Percentiles rank a stretch among this genome's conserved stretches.
These are phyloP conservation scores for Talaromyces sp. DNA, from an alignment of 2,329 filamentous ascomycete species.

Conservation along the genomic window DNA sequence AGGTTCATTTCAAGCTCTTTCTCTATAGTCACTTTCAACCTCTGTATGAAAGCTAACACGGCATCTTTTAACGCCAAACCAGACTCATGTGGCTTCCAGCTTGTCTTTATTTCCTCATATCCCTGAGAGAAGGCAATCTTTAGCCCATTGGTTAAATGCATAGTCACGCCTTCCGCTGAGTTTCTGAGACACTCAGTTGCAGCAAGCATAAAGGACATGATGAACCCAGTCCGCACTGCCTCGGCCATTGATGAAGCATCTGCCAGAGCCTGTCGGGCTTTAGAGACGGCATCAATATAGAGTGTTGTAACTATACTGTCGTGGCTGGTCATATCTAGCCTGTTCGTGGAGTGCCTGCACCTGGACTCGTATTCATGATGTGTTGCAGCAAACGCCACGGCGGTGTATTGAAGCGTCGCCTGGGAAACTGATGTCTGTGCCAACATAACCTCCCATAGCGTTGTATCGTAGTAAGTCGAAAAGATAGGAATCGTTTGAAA, in stretches of 20 bases:
- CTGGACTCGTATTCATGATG: not conserved
- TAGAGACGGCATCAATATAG: constrained; percentile 14
- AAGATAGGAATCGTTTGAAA: constrained; percentile 8
- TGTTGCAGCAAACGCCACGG: not conserved
- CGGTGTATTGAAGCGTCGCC: not conserved
- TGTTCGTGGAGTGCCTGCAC: not conserved
- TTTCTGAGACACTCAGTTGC: not conserved
- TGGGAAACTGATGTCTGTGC: constrained; percentile 15
- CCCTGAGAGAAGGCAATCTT: not conserved
- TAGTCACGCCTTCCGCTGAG: not conserved
- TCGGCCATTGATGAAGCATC: not conserved
- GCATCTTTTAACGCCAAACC: not conserved
- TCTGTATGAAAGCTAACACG: not conserved
- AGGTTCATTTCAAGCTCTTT: not conserved
- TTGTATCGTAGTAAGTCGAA: constrained; percentile 13
- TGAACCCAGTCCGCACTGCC: not conserved
- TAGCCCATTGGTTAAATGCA: not conserved
- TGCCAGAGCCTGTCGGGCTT: constrained; percentile 2
- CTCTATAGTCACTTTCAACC: not conserved
- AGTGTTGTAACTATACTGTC: not conserved
- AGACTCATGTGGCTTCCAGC: not conserved
- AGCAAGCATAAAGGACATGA: not conserved
- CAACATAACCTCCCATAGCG: constrained; percentile 12
- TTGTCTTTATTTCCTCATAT: not conserved
- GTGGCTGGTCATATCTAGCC: not conserved